Conservation (phyloP, 2,329 filamentous ascomycete species). For the Biscogniauxia mediterranea region DNA sequence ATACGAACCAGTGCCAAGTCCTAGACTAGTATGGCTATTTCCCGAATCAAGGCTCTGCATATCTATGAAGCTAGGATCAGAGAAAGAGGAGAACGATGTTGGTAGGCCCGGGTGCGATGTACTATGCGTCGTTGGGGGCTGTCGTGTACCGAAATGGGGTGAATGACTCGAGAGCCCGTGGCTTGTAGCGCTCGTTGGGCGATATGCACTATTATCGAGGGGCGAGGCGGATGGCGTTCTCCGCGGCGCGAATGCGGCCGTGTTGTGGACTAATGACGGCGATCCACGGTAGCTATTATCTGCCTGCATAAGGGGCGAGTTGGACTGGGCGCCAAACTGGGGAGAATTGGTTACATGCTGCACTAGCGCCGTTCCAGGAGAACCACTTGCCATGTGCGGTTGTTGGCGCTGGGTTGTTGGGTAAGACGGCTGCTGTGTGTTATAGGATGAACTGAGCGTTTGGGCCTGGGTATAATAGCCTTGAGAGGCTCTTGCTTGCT, state of each 20-base stretch:
- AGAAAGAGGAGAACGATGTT: slow-evolving; percentile 27
- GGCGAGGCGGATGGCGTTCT: slow-evolving; percentile 32
- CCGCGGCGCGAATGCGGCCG: slow-evolving; percentile 27
- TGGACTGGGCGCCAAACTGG: slow-evolving; percentile 32
- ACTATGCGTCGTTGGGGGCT: slow-evolving; percentile 27
- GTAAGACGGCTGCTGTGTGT: slow-evolving; percentile 29
- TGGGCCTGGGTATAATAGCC: slow-evolving; percentile 32
- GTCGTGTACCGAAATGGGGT: slow-evolving; percentile 30
- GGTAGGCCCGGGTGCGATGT: slow-evolving; percentile 30
- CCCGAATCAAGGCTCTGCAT: slow-evolving; percentile 29
- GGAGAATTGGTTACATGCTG: slow-evolving; percentile 34
- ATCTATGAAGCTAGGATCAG: slow-evolving; percentile 31
- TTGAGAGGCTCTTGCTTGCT: slow-evolving; percentile 26
- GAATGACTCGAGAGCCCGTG: slow-evolving; percentile 31
- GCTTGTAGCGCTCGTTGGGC: slow-evolving; percentile 20
- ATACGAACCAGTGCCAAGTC: slow-evolving; percentile 28
- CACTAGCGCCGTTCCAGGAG: slow-evolving; percentile 30
- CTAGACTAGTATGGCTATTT: slow-evolving; percentile 23
- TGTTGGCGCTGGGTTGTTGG: slow-evolving; percentile 29
- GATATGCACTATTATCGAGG: slow-evolving; percentile 30
- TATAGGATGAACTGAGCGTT: slow-evolving; percentile 27
- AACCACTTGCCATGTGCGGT: slow-evolving; percentile 29
- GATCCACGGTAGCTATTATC: slow-evolving; percentile 33
- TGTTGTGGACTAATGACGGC: slow-evolving; percentile 31
- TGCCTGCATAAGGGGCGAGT: slow-evolving; percentile 33